Percentiles rank a stretch among this genome's conserved stretches.
phyloP scores from a whole-genome alignment of 1,284 basidiomycete genomes.

The Trametes versicolor region DNA sequence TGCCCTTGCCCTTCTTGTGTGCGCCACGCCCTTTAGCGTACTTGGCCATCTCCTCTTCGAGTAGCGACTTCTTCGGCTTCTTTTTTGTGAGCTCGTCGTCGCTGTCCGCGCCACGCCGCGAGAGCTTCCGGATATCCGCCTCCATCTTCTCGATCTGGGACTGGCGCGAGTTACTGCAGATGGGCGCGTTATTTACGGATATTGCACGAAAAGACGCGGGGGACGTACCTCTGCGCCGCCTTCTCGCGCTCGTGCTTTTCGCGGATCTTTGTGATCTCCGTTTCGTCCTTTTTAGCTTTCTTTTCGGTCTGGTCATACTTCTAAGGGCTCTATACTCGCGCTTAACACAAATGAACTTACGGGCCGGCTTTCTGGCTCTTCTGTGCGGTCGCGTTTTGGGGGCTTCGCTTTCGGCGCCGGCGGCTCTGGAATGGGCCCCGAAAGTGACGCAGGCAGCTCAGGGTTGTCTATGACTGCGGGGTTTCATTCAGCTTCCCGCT shows the following conservation, averaged over 20 bases:
- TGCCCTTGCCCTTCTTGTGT: conserved; percentile 66
- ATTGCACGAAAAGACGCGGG: conserved; percentile 10
- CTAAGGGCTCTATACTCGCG: conserved; percentile 9
- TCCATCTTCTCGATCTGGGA: conserved; percentile 90
- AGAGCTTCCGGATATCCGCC: conserved; percentile 83
- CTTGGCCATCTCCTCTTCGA: conserved; percentile 83
- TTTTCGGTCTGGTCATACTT: conserved; percentile 42
- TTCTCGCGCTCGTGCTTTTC: conserved; percentile 78
- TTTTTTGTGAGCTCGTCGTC: conserved; percentile 69
- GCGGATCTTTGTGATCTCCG: conserved; percentile 69
- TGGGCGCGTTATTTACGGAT: neutral
- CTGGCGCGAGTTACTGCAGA: conserved; percentile 67
- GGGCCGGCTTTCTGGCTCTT: conserved; percentile 23
- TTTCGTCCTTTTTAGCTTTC: conserved; percentile 53
- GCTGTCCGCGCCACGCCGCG: conserved; percentile 62
- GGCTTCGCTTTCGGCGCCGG: conserved; percentile 32
- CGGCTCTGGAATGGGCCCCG: conserved; percentile 32
- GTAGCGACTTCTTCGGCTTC: conserved; percentile 72
- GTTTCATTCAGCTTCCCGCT: neutral
- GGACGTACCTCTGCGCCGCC: conserved; percentile 49
- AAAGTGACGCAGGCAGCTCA: conserved; percentile 38
- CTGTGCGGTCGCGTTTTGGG: conserved; percentile 33
- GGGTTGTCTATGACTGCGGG: conserved; percentile 63
- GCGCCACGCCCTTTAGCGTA: conserved; percentile 75
- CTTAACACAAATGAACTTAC: conserved; percentile 7